Evolutionary conservation across 192 early-diverging fungal genomes (phyloP), one percentile per base, ranked within the genome.

Genomic region (Irineochytrium annulatum): DNA sequence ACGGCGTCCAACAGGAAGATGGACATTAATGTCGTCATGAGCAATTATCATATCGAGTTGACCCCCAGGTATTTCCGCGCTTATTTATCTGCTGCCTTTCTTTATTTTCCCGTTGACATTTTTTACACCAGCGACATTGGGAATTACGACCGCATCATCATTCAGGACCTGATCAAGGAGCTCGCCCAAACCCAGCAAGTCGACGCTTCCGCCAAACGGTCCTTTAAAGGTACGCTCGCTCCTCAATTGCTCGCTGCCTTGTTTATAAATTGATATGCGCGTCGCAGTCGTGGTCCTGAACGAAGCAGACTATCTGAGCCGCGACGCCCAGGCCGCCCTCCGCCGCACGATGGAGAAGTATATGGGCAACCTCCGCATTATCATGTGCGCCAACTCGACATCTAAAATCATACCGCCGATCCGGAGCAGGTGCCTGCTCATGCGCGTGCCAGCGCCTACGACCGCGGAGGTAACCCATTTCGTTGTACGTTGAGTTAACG

Each of bases 281-380:
- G 31, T 55, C 32, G 17, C 64, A 90, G 89, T 96, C 2, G 90
- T 98, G 3, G 84, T 98, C 22, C 79, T 99, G 52, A 89, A 96
- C 71, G 94, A 97, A 71, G 95, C 97, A 2, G 94, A 98, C 66
- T 60, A 73, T 41, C 78, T 99, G 52, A 83, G 86, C 30, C 78
- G 88, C 35, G 92, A 95, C 49, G 95, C 97, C 14, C 97, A 99
- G 73, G 87, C 93, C 31, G 95, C 88, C 26, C 81, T 99, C 55
- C 86, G 97, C 55, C 79, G 97, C n/a, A 99, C 97, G 1, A 99
- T 99, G 97, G 97, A 99, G 74, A 98, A 97, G 76, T 98, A 99
- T 71, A 92, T 91, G 82, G 67, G 65, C 54, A 96, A 94, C 70
- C 74, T 97, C 55, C 86, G 97, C 22, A 75, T 99, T 34, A 92